Conservation (phyloP, 208 protist species). For the Leishmania lainsoni region DNA sequence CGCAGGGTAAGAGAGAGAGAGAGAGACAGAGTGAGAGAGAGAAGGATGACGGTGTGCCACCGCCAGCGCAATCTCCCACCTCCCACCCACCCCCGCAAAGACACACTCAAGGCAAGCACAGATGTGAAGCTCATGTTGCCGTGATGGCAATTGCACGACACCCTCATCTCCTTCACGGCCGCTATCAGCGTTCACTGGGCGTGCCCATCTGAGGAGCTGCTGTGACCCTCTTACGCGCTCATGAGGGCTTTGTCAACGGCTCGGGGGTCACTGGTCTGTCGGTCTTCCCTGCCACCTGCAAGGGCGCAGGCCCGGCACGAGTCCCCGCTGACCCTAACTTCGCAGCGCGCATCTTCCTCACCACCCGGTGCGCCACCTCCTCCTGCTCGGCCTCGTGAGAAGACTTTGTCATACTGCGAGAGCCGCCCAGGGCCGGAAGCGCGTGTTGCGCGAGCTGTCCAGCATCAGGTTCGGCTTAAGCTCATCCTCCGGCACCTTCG, state of each 20-base stretch:
- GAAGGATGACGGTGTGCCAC: neutral
- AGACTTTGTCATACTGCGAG: conserved; percentile 28
- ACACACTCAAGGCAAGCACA: neutral
- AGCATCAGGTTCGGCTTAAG: conserved; percentile 80
- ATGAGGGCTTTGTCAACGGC: neutral
- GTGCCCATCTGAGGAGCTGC: neutral
- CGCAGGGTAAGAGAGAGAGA: too few species aligned
- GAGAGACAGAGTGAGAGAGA: neutral
- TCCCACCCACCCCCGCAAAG: neutral
- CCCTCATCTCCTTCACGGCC: neutral
- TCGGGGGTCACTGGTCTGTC: neutral
- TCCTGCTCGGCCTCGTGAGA: conserved; percentile 30
- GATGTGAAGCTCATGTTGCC: neutral
- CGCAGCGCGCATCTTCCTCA: conserved; percentile 12
- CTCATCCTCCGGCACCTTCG: conserved; percentile 54
- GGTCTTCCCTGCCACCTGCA: neutral
- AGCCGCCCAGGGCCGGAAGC: conserved; percentile 45
- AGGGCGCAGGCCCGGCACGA: neutral
- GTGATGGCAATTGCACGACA: neutral
- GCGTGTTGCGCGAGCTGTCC: conserved; percentile 44
- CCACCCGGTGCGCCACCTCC: conserved; percentile 29
- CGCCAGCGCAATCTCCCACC: neutral
- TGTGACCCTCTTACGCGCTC: neutral
- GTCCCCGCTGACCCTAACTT: conserved; percentile 1
- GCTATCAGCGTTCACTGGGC: neutral